Base-by-base conservation (phyloP, 2,329 filamentous ascomycete species). In the Talaromyces sp. region DNA sequence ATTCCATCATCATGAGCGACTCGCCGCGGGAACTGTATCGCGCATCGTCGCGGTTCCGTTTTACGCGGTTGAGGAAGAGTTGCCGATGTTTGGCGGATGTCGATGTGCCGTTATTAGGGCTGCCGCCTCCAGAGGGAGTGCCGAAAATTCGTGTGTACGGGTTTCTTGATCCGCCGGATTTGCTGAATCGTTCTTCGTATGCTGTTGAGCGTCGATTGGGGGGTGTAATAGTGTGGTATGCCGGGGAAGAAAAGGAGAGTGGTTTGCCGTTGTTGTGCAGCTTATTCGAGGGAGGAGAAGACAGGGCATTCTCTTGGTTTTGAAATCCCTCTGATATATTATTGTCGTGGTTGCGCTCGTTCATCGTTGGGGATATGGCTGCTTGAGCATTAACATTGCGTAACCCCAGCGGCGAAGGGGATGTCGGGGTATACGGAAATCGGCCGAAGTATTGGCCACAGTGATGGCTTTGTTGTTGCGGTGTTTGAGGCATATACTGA, bases 1-100 rank as follows among this genome's bases (percentile, higher is more conserved):
- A 70, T 60, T 78, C 77, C 73, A 70, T 74, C 63, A 66, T 73
- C 68, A 70, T 73, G 59, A 73, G 70, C 69, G 70, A 75, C 65
- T 71, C 80, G 63, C 70, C 75, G 62, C 68, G 73, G 62, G 66
- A 67, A 60, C 74, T 70, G 56, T 73, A 74, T 7, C 72, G 69
- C 0, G 66, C 69, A 36, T 67, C 64, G 13, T 77, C 73, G 31
- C 76, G 73, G 41, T 71, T 70, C n/a, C 65, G 66, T 51, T 70
- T 72, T 17, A 78, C 68, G 21, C 72, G 70, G 61, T 76, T 77
- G 2, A 77, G 63, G 56, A 78, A 78, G 45, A 69, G 66, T 21
- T 67, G 69, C 53, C 73, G 73, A 25, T 72, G 69, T 35, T 71
- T 68, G 10, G 68, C 67, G 7, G 70, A 70, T 50, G 69, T 66